These are phyloP conservation scores for Fusarium phyllophilum DNA, from an alignment of 2,329 filamentous ascomycete genomes.

Conservation along the genomic window DNA sequence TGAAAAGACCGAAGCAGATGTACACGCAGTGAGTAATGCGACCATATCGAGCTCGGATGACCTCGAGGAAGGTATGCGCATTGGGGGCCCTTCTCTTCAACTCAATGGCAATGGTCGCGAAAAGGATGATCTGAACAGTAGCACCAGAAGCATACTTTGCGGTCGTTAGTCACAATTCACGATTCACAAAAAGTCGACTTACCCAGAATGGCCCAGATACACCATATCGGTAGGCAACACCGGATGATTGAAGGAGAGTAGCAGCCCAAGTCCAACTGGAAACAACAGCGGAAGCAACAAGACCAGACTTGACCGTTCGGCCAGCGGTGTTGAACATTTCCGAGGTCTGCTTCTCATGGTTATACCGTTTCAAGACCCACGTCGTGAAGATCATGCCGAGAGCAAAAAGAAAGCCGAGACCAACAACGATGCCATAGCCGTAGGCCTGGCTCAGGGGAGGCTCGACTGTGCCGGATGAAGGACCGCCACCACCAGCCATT, in stretches of 20 bases:
- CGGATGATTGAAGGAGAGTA: conserved; percentile 80
- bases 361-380: conserved; percentile 48
- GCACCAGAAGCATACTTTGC: conserved; percentile 67
- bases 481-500: conserved; percentile 35
- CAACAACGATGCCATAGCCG: conserved; percentile 82
- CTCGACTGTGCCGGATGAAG: conserved; percentile 31
- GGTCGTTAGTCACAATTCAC: neutral
- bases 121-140: conserved; percentile 87
- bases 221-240: conserved; percentile 85
- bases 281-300: conserved; percentile 90
- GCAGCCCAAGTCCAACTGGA: conserved; percentile 95
- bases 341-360: conserved; percentile 81
- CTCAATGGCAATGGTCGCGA: conserved; percentile 90
- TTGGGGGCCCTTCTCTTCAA: conserved; percentile 88
- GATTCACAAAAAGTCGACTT: neutral
- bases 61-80: conserved; percentile 86
- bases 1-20: conserved; percentile 83
- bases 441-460: conserved; percentile 66
- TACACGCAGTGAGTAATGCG: conserved; percentile 77
- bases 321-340: conserved; percentile 94
- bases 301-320: conserved; percentile 86
- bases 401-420: conserved; percentile 78
- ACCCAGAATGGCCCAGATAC: conserved; percentile 67
- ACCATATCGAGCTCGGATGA: conserved; percentile 81
- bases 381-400: conserved; percentile 66